Evolutionary conservation across 1,284 basidiomycete species (phyloP).

Genomic region (Puccinia coronata): DNA sequence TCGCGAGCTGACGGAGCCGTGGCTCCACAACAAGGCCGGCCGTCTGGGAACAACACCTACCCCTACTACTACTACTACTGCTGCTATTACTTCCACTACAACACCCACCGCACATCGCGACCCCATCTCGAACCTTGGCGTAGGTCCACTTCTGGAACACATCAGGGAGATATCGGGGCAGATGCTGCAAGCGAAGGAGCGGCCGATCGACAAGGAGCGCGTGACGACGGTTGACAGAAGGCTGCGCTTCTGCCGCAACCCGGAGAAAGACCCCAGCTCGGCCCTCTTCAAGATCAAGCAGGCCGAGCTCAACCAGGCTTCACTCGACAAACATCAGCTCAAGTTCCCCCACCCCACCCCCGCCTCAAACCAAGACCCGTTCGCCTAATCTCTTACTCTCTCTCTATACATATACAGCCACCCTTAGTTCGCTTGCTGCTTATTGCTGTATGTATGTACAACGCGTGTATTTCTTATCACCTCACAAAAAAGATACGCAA

Average conservation of each 20-base stretch:
- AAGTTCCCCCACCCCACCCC: constrained; percentile 8
- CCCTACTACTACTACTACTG: neutral
- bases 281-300: constrained; percentile 62
- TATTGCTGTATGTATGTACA: neutral
- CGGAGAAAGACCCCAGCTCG: constrained; percentile 84
- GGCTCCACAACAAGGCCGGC: constrained; percentile 60
- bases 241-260: constrained; percentile 82
- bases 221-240: constrained; percentile 83
- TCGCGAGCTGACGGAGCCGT: constrained; percentile 67
- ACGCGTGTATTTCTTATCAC: too few species aligned
- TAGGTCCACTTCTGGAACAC: constrained; percentile 59
- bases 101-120: neutral
- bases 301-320: constrained; percentile 2
- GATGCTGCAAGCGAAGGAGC: constrained; percentile 63
- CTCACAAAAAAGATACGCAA: neutral
- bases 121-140: neutral
- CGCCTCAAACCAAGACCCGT: constrained; percentile 24
- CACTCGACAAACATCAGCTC: constrained; percentile 29
- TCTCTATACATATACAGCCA: too few species aligned
- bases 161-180: constrained; percentile 66
- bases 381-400: neutral
- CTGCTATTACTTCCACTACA: too few species aligned
- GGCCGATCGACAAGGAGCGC: constrained; percentile 71
- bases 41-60: neutral
- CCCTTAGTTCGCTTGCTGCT: neutral